Evolutionary conservation across 345 rosid genomes (phyloP).

Genomic region (Raphanus raphanistrum): DNA sequence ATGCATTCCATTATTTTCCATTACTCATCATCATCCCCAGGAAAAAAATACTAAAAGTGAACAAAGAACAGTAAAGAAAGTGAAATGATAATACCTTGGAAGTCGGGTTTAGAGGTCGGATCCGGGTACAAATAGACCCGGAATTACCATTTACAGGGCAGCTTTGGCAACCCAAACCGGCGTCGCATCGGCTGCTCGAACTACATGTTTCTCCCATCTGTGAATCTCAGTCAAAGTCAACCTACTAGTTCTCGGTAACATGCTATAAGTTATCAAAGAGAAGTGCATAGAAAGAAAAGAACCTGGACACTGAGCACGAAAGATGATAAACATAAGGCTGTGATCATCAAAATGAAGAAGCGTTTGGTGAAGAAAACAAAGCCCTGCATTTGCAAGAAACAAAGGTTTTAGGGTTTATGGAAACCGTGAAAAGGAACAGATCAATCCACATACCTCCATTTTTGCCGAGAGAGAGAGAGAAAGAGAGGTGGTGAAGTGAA

Average conservation of each 20-base stretch:
- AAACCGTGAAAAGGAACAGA: neutral
- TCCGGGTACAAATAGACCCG: constrained; percentile 73
- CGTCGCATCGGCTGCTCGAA: constrained; percentile 52
- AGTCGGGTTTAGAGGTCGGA: constrained; percentile 65
- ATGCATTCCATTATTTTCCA: neutral
- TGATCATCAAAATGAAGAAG: constrained; percentile 27
- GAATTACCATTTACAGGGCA: constrained; percentile 71
- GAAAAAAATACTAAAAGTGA: too few relatives aligned
- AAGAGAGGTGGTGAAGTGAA: neutral
- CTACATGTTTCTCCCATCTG: constrained; percentile 93
- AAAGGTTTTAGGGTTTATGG: neutral
- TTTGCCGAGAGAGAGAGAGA: neutral
- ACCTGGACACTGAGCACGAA: constrained; percentile 44
- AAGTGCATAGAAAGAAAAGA: neutral
- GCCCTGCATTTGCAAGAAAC: constrained; percentile 32
- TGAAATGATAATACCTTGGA: constrained; percentile 59
- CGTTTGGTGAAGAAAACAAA: neutral
- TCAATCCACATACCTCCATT: neutral
- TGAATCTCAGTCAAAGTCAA: neutral
- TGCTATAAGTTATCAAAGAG: neutral
- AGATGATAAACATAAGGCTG: constrained; percentile 28
- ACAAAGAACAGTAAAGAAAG: neutral
- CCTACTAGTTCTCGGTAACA: neutral
- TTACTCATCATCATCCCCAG: neutral
- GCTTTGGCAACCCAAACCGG: constrained; percentile 79